These are phyloP conservation scores for Podospora sp. DNA, from an alignment of 495 filamentous ascomycete genomes.

Conservation along the genomic window DNA sequence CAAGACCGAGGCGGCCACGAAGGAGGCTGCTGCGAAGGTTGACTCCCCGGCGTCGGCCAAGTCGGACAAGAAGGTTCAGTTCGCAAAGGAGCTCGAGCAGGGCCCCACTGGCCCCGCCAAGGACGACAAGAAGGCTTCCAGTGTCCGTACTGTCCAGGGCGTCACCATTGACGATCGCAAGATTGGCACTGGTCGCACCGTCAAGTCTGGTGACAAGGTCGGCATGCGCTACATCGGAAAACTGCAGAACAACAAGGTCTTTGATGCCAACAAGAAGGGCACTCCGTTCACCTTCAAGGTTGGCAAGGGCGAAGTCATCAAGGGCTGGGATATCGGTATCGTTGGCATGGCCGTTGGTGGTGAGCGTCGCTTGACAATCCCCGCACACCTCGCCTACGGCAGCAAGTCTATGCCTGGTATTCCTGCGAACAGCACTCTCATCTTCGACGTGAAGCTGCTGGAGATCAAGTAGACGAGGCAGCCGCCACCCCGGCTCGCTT, in stretches of 20 bases:
- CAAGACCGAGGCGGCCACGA: slow-evolving; percentile 81
- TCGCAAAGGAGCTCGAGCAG: slow-evolving; percentile 59
- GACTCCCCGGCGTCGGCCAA: slow-evolving; percentile 51
- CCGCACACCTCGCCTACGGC: slow-evolving; percentile 83
- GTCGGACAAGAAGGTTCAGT: slow-evolving; percentile 94
- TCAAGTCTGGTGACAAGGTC: slow-evolving; percentile 83
- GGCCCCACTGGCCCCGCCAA: slow-evolving; percentile 37
- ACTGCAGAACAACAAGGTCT: slow-evolving; percentile 86
- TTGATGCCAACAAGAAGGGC: slow-evolving; percentile 97
- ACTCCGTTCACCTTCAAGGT: slow-evolving; percentile 95
- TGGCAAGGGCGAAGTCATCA: slow-evolving; percentile 92
- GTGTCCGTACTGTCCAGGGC: slow-evolving; percentile 77
- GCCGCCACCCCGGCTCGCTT: not conserved
- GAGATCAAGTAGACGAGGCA: slow-evolving; percentile 57
- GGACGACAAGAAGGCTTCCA: slow-evolving; percentile 51
- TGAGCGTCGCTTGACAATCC: slow-evolving; percentile 89
- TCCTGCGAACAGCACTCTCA: slow-evolving; percentile 82
- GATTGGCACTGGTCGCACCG: slow-evolving; percentile 74
- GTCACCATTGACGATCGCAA: slow-evolving; percentile 96
- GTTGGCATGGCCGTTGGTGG: slow-evolving; percentile 89
- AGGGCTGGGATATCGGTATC: slow-evolving; percentile 96
- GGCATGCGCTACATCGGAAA: slow-evolving; percentile 98
- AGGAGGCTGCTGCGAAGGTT: slow-evolving; percentile 38
- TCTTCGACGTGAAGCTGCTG: slow-evolving; percentile 91
- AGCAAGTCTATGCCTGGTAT: slow-evolving; percentile 77